Evolutionary conservation across 495 filamentous ascomycete genomes (phyloP).

Genomic region (Aspergillus ellipticus): DNA sequence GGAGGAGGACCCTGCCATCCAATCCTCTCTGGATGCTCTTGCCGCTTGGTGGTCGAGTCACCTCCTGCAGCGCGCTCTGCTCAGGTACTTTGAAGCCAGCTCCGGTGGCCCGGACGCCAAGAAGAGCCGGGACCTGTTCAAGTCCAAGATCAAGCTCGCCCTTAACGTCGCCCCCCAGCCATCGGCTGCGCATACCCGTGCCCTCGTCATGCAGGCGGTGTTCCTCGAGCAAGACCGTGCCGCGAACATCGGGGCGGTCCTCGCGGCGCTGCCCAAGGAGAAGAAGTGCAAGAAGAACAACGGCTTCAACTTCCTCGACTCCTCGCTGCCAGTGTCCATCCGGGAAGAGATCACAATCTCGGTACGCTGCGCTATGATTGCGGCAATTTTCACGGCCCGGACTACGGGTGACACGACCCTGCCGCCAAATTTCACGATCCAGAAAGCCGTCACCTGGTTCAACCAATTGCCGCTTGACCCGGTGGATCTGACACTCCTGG

Average conservation of each 20-base stretch:
- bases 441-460: slow-evolving; percentile 43
- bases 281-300: slow-evolving; percentile 31
- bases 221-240: slow-evolving; percentile 44
- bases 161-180: slow-evolving; percentile 72
- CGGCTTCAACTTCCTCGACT: slow-evolving; percentile 42
- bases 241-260: slow-evolving; percentile 45
- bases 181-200: slow-evolving; percentile 70
- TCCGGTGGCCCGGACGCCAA: slow-evolving; percentile 38
- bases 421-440: slow-evolving; percentile 36
- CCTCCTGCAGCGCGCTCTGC: slow-evolving; percentile 66
- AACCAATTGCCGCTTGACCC: slow-evolving; percentile 44
- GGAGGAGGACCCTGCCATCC: slow-evolving; percentile 80
- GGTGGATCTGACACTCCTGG: slow-evolving; percentile 63
- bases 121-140: slow-evolving; percentile 42
- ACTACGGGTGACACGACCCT: slow-evolving; percentile 32
- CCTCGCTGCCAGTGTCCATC: slow-evolving; percentile 46
- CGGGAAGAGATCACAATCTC: slow-evolving; percentile 66
- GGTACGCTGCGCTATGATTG: slow-evolving; percentile 77
- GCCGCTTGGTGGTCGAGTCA: slow-evolving; percentile 87
- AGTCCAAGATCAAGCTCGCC: slow-evolving; percentile 62
- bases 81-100: slow-evolving; percentile 54
- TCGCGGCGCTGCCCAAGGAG: slow-evolving; percentile 46
- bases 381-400: slow-evolving; percentile 55
- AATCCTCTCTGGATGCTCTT: slow-evolving; percentile 83
- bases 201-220: slow-evolving; percentile 63